These are phyloP conservation scores for Populus hybrid DNA, from an alignment of 441 rosid species.

Conservation along the genomic window DNA sequence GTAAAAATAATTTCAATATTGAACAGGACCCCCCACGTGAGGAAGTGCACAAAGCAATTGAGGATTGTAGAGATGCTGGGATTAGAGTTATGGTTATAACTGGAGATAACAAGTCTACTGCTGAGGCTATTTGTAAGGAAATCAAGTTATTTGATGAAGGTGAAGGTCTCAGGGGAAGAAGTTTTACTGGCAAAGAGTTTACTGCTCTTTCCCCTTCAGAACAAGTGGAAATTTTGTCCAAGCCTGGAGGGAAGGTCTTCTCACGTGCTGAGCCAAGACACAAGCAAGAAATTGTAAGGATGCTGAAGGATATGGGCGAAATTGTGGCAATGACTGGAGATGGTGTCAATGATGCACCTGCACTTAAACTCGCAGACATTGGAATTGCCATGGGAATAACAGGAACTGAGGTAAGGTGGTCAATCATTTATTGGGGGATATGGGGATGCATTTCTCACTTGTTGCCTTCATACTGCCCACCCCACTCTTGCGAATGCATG, in stretches of 20 bases:
- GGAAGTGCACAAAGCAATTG: conserved; percentile 68
- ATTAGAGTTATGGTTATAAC: conserved; percentile 87
- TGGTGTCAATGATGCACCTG: conserved; percentile 96
- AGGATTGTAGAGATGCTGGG: conserved; percentile 82
- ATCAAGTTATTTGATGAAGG: conserved; percentile 51
- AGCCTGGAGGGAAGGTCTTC: conserved; percentile 78
- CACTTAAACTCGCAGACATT: conserved; percentile 87
- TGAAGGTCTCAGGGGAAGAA: conserved; percentile 59
- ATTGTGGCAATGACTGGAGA: conserved; percentile 96
- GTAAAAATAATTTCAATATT: background rate
- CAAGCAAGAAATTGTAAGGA: conserved; percentile 84
- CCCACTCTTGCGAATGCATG: background rate
- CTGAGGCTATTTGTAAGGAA: conserved; percentile 83
- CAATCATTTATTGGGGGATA: background rate
- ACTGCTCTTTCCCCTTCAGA: conserved; percentile 51
- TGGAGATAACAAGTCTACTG: conserved; percentile 92
- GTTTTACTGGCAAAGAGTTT: conserved; percentile 79
- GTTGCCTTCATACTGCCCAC: background rate
- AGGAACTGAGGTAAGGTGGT: conserved; percentile 70
- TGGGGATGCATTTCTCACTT: background rate
- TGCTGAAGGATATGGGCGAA: conserved; percentile 84
- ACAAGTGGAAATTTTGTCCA: conserved; percentile 49
- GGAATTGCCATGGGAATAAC: conserved; percentile 96
- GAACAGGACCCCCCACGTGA: conserved; percentile 88
- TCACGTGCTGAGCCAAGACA: conserved; percentile 91